These are phyloP conservation scores for Pyrus hybrid DNA, from an alignment of 331 rosid genomes.

Conservation along the genomic window DNA sequence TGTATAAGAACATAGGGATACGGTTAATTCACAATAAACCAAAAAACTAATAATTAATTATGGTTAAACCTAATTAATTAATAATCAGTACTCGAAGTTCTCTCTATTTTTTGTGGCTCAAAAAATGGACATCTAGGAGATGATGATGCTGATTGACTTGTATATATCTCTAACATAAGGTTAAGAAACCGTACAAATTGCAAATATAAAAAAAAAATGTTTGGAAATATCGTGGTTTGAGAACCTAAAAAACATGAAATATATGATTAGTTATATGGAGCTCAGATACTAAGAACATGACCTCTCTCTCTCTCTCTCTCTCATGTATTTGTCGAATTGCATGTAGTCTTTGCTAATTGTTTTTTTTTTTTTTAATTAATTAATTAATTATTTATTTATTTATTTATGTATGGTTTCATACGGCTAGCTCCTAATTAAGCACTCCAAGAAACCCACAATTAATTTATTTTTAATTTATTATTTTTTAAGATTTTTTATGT, in stretches of 20 bases:
- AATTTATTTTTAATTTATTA: not conserved
- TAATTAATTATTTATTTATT: too few relatives aligned
- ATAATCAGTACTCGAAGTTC: not conserved
- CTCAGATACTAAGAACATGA: not conserved
- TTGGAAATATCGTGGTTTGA: constrained; percentile 13
- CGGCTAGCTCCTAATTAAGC: not conserved
- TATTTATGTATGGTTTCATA: constrained; percentile 23
- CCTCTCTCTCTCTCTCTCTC: constrained; percentile 1
- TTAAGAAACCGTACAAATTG: constrained; percentile 2
- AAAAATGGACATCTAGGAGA: constrained; percentile 31
- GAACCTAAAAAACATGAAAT: constrained; percentile 7
- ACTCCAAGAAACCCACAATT: constrained; percentile 1
- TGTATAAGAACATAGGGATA: constrained; percentile 23
- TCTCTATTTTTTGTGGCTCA: constrained; percentile 55
- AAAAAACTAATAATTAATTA: not conserved
- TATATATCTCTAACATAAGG: not conserved
- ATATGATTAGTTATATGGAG: not conserved
- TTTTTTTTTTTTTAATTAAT: not conserved
- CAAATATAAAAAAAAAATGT: not conserved
- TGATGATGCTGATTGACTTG: constrained; percentile 28
- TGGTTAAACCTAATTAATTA: not conserved
- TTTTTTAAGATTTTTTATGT: not conserved
- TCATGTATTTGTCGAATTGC: constrained; percentile 33
- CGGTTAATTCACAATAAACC: constrained; percentile 27
- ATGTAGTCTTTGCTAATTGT: constrained; percentile 27